Percentiles rank a stretch among this genome's conserved stretches.
Evolutionary conservation across 805 yeast species (phyloP).

Genomic region (Lachancea quebecensis): DNA sequence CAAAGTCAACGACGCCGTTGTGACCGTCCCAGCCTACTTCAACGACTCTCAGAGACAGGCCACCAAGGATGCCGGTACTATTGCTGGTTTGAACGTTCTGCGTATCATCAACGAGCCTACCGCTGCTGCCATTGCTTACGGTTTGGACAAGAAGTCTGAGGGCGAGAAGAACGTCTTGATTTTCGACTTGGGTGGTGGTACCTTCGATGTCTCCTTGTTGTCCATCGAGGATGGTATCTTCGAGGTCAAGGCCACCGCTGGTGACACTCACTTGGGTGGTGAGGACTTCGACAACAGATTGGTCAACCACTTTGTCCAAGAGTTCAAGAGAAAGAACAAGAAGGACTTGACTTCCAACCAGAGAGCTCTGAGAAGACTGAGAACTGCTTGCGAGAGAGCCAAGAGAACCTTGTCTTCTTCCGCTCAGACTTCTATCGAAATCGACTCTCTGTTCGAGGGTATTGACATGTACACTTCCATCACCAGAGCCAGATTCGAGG

Average conservation of each 20-base stretch:
- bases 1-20: slow-evolving; percentile 83
- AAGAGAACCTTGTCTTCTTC: slow-evolving; percentile 97
- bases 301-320: slow-evolving; percentile 86
- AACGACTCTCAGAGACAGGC: slow-evolving; percentile 97
- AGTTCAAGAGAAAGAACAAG: slow-evolving; percentile 97
- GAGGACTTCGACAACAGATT: slow-evolving; percentile 97
- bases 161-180: slow-evolving; percentile 84
- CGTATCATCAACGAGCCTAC: slow-evolving; percentile 95
- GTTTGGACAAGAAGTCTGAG: slow-evolving; percentile 59
- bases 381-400: slow-evolving; percentile 99
- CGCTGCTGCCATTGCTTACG: slow-evolving; percentile 97
- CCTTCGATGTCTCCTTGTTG: slow-evolving; percentile 92
- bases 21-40: slow-evolving; percentile 94
- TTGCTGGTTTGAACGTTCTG: slow-evolving; percentile 88
- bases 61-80: slow-evolving; percentile 92
- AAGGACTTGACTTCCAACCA: slow-evolving; percentile 88
- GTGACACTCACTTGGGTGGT: slow-evolving; percentile 92
- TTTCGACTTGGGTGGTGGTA: slow-evolving; percentile 98
- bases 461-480: slow-evolving; percentile 94
- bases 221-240: slow-evolving; percentile 94
- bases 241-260: slow-evolving; percentile 89
- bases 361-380: slow-evolving; percentile 96
- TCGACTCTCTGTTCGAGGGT: slow-evolving; percentile 95
- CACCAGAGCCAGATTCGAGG: slow-evolving; percentile 99
- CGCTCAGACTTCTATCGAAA: slow-evolving; percentile 94